Base-by-base conservation (phyloP, 73 alveolate genomes). In the Paramecium biaurelia region DNA sequence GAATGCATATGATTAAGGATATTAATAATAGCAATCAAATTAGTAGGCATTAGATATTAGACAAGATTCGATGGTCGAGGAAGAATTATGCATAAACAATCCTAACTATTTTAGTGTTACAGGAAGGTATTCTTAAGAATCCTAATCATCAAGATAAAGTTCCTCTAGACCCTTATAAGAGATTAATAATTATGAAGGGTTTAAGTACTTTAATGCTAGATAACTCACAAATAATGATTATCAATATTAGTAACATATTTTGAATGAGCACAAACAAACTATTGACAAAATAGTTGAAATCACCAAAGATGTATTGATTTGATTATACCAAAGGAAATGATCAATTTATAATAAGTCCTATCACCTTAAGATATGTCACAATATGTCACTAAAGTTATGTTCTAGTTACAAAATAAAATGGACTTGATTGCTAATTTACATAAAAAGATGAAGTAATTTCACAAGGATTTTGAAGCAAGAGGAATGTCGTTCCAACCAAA, bases 201-300 rank as follows among this genome's bases (percentile, higher is more conserved):
- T 23, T 12, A 63, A 63, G 47, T 63, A 63, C 45, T 63, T 23
- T 63, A 63, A 63, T 26, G 26, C 4, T 18, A 53, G 68, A 53
- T 14, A 18, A 53, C 1, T 53, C 30, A 53, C 68, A 63, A 26
- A 26, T 26, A 63, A 63, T 63, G 84, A 63, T 30, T 63, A 30
- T 18, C 21, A 63, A 63, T 63, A 63, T 63, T 63, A 32, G 41
- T 32, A 63, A 63, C 45, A 30, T 9, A 63, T 63, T 63, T 26
- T 63, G 24, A 30, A 26, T 14, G 84, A 63, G 26, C 84, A 63
- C 12, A 63, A 63, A 63, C 12, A 63, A 32, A 32, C 43, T 30
- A 63, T 63, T 30, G 84, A 63, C 9, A 63, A 63, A 63, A 63
- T 63, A 26, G 84, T 63, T 30, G 84, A 63, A 63, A 63, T 63